Conservation (phyloP, 139 green algal genomes). For the Yamagishiella unicocca region DNA sequence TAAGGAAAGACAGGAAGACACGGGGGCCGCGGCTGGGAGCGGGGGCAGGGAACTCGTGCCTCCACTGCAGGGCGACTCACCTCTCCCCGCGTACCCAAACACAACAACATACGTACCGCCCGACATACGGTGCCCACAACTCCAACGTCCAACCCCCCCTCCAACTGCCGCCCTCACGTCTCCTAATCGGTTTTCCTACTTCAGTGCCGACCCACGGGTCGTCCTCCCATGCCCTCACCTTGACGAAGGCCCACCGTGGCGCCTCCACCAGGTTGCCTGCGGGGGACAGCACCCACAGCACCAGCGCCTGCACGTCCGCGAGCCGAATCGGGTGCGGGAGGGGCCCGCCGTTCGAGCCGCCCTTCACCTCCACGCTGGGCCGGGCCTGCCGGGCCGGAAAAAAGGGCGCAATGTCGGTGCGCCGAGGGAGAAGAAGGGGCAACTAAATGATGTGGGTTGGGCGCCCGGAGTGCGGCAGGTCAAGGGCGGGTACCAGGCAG, state of each 20-base stretch:
- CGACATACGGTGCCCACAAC: too few relatives aligned
- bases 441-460: neutral
- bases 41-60: too few relatives aligned
- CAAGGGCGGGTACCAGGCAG: too few relatives aligned
- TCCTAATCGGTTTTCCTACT: too few relatives aligned
- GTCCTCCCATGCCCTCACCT: constrained; percentile 22
- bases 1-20: too few relatives aligned
- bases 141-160: too few relatives aligned
- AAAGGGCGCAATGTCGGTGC: neutral
- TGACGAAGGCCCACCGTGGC: constrained; percentile 54
- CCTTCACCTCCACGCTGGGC: constrained; percentile 50
- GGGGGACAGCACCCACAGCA: constrained; percentile 41
- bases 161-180: too few relatives aligned
- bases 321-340: constrained; percentile 21
- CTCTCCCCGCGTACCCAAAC: too few relatives aligned
- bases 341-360: neutral
- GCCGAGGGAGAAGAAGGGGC: neutral
- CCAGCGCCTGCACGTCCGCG: constrained; percentile 52
- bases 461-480: neutral
- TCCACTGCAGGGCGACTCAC: too few relatives aligned
- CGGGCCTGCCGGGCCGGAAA: neutral
- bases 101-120: too few relatives aligned
- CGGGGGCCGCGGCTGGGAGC: too few relatives aligned
- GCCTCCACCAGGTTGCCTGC: constrained; percentile 18
- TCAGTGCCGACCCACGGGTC: too few relatives aligned